Conservation (phyloP, 768 basidiomycete species). For the Tephrocybe rancida region DNA sequence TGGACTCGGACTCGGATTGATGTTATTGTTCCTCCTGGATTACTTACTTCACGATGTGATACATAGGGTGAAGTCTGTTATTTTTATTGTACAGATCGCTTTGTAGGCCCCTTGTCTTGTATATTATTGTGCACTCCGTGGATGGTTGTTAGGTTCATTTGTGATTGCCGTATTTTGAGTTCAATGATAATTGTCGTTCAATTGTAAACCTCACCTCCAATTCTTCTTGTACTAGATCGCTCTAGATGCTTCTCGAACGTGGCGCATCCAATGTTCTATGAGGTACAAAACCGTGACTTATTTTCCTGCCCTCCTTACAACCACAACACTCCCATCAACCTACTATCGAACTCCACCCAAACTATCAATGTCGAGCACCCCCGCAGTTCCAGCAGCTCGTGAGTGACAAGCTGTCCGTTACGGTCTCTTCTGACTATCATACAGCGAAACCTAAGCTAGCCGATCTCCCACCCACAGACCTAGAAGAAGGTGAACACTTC, state of each 20-base stretch:
- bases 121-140: too few species aligned
- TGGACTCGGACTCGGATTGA: conserved; percentile 14
- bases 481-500: conserved; percentile 6
- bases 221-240: background rate
- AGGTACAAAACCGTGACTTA: conserved; percentile 7
- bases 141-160: too few species aligned
- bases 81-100: background rate
- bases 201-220: background rate
- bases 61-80: too few species aligned
- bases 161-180: background rate
- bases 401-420: background rate
- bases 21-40: background rate
- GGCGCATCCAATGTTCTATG: background rate
- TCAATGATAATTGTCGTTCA: too few species aligned
- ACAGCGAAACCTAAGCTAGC: conserved; percentile 16
- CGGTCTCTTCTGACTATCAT: background rate
- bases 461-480: conserved; percentile 19
- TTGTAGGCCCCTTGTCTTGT: background rate
- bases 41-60: too few species aligned
- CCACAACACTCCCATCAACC: background rate
- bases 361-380: conserved; percentile 5
- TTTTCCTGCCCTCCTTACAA: background rate
- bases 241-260: background rate
- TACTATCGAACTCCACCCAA: background rate
- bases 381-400: conserved; percentile 15